Percentiles rank a stretch among this genome's conserved stretches.
phyloP scores from a whole-genome alignment of 257 asterid species.

The Solanum dulcamara region DNA sequence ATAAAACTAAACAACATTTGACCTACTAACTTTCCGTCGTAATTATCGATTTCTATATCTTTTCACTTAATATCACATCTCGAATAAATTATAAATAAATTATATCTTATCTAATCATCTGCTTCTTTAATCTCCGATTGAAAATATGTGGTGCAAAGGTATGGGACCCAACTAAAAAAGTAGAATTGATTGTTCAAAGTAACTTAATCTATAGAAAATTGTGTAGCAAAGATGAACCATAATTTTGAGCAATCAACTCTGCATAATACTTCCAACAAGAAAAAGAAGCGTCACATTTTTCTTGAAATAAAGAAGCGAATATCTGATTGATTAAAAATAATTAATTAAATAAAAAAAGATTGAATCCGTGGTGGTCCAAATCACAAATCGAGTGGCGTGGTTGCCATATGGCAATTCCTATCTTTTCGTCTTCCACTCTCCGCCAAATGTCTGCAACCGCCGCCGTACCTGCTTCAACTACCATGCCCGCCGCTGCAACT shows the following conservation, averaged over 20 bases:
- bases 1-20: accelerated
- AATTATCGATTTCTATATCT: accelerated
- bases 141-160: too few species aligned
- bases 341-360: too few species aligned
- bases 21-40: too few species aligned
- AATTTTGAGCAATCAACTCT: background rate
- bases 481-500: background rate
- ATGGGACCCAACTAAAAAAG: background rate
- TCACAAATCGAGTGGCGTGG: background rate
- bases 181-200: background rate
- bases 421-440: background rate
- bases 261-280: background rate
- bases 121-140: accelerated
- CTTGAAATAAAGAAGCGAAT: background rate
- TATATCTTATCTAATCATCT: accelerated
- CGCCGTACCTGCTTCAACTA: background rate
- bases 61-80: accelerated
- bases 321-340: background rate
- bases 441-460: background rate
- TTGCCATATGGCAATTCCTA: background rate
- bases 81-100: too few species aligned
- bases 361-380: background rate
- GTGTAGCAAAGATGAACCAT: background rate
- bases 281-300: background rate
- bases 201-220: background rate